Evolutionary conservation across 2,329 filamentous ascomycete species (phyloP), one percentile per base, ranked within the genome.

Genomic region (Aspergillus tanneri): DNA sequence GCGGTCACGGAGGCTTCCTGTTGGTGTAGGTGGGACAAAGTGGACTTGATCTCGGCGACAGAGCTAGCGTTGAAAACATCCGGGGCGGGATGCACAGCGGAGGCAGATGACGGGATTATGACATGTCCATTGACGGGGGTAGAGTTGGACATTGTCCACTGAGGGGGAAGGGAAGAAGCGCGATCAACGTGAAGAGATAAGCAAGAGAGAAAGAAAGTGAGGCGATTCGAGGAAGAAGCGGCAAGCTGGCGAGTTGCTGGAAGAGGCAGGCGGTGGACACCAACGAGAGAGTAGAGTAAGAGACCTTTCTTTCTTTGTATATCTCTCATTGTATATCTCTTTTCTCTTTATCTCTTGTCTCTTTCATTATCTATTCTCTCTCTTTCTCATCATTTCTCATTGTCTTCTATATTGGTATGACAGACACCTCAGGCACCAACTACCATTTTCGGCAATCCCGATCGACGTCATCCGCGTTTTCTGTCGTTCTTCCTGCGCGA

Each of bases 11-110:
- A 72, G 53, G 84, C 79, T 71, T 97, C 91, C 64, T 87, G 87
- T 43, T 78, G 73, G 64, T 91, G 87, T 43, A 97, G 83, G 58
- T 84, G 77, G 35, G 83, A 79, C 56, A 99, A 82, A 45, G 87
- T 84, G 52, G 85, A 81, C 64, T 86, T 87, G 66, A 99, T 87
- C 55, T 95, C 88, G 57, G 86, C 80, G 57, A 91, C 79, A 60
- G 84, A 88, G 58, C 81, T 80, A 60, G 88, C 88, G 73, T 85
- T 81, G 72, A 83, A 83, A 63, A 93, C 77, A 62, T 70, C 65
- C 27, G 60, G 50, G 12, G 56, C 49, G 27, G 59, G 43, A 36
- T 27, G 40, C 14, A 44, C 43, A 4, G 50, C 44, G 14, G 47
- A 43, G 4, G 54, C 25, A 4, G 45, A 46, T 5, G 46, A 37